Evolutionary conservation across 148 eudicot genomes (phyloP), one percentile per base, ranked within the genome.

Genomic region (Pharnaceum exiguum): DNA sequence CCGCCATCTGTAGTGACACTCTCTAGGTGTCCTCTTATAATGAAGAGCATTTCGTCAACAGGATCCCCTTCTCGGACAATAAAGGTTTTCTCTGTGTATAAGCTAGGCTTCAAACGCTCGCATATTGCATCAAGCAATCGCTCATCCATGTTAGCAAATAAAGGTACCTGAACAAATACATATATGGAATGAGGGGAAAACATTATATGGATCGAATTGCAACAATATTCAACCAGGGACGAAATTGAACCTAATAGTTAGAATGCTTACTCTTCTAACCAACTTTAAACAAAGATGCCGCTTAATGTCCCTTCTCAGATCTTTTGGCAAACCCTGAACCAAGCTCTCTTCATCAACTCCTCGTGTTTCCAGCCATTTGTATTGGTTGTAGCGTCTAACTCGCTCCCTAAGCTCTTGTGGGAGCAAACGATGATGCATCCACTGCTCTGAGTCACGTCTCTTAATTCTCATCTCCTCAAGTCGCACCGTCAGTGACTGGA

Each of bases 1-100:
- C 99, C 99, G 16, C 99, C 99, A 23, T 89, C 96, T 5, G 99
- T 94, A 28, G 99, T 94, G 22, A 83, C 96, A 51, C 96, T 94
- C 71, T 83, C 86, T 16, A 93, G 77, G 40, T 83, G 89, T 21
- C 99, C 99, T 5, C 99, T 85, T 28, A 94, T 88, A 58, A 94
- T 82, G 73, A 94, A 89, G 30, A 85, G 76, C 99, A 94, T 94
- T 68, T 94, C 91, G 35, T 94, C 91, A 9, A 89, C 95, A 10
- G 99, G 96, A 59, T 89, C 96, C 11, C 99, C 96, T 75, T 94
- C 96, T 42, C 99, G 75, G 22, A 89, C 91, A 17, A 86, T 86
- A 75, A 72, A 86, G 3, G 89, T 83, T n/a, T 60, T 56, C 15
- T 93, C 91, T 0, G 96, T 93, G 79, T 86, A 93, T 38, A 93